Base-by-base conservation (phyloP, 2,329 filamentous ascomycete species). In the Colletotrichum scovillei region DNA sequence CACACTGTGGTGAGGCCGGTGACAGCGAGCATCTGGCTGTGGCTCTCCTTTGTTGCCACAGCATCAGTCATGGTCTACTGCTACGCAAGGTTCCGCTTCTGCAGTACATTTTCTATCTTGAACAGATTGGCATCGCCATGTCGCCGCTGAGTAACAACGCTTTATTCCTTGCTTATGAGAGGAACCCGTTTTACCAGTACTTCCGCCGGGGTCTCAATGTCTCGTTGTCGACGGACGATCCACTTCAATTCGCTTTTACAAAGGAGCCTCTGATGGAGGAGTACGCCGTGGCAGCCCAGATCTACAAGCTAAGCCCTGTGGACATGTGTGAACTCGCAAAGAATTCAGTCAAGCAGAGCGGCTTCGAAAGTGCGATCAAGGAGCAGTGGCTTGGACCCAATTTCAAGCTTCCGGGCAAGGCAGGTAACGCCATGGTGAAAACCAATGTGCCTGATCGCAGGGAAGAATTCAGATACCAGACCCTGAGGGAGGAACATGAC, bases 321-420 rank as follows among this genome's bases (percentile, higher is more conserved):
- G 97, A 99, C 79, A 99, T 99, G 97, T 98, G 97, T 80, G 97
- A 99, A 84, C 84, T 99, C 70, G 97, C 97, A 28, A 98, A 98
- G 84, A 96, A 98, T 81, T 98, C 95, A 11, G 97, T 99, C 53
- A 91, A 93, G 78, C 97, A 99, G 82, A 97, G 95, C 81, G 97
- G 97, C 7, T 99, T 97, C 79, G 97, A 99, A 81, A 88, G 93
- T 78, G 89, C 92, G 14, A 88, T 98, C 78, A 99, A 99, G 84
- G 92, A 95, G 79, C 91, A 95, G 81, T 99, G 96, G 96, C 86
- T 99, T 5, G 97, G 97, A 3, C 86, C 88, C 38, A 90, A 94
- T 75, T 98, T 92, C 81, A 88, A 93, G 79, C 85, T 93, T 52
- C 93, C 94, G 0, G 97, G 97, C 2, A 92, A 94, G 49, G 88